phyloP scores from a whole-genome alignment of 768 basidiomycete genomes.

The Podaxis sp. region DNA sequence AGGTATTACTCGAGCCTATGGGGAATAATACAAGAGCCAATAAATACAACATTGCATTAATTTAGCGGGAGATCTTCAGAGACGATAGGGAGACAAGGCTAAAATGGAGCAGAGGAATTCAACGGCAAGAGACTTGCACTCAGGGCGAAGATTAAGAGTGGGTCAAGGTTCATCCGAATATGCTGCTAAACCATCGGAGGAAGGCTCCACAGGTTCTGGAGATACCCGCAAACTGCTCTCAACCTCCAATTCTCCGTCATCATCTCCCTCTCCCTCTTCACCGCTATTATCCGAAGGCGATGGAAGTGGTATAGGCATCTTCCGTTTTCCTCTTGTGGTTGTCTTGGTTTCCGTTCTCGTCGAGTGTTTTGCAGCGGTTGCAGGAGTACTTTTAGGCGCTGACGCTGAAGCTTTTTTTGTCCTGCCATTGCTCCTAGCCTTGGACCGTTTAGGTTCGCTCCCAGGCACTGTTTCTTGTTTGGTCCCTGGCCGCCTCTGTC shows the following conservation, averaged over 20 bases:
- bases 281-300: conserved; percentile 3
- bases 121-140: background rate
- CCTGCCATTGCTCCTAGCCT: background rate
- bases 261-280: background rate
- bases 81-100: background rate
- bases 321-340: conserved; percentile 5
- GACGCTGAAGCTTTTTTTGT: background rate
- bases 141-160: background rate
- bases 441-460: background rate
- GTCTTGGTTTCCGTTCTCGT: background rate
- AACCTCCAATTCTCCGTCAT: background rate
- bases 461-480: background rate
- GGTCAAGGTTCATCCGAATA: conserved; percentile 4
- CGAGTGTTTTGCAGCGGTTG: background rate
- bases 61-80: background rate
- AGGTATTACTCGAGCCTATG: background rate
- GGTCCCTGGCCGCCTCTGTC: background rate
- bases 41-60: background rate
- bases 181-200: conserved; percentile 5
- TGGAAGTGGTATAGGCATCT: conserved; percentile 6
- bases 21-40: background rate
- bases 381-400: background rate
- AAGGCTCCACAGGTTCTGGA: background rate
- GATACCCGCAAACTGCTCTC: background rate
- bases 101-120: background rate